Evolutionary conservation across 768 basidiomycete genomes (phyloP), one percentile per base, ranked within the genome.

Genomic region (Candolleomyces efflorescens): DNA sequence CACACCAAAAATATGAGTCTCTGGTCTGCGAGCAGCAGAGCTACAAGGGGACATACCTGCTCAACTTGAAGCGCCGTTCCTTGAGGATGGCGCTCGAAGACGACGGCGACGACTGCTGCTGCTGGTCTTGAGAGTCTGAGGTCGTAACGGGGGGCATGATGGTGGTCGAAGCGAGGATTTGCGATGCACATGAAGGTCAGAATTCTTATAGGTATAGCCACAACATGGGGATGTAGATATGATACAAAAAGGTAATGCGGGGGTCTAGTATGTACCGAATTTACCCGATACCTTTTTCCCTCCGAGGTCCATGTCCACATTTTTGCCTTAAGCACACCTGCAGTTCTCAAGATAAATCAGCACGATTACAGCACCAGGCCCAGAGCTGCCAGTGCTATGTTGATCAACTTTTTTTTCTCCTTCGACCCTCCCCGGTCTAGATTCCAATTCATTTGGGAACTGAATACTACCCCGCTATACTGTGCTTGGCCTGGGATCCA

Each of bases 31-130:
- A 48, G 47, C 27, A 48, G 20, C 50, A 27, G 41, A 39, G 45
- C 38, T 43, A 27, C 62, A 49, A 55, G 53, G 15, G 5, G 57
- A 69, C 81, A 39, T 59, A 89, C 91, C 90, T 87, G 82, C 87
- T 91, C 58, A 93, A 74, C 76, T 93, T 93, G 78, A 93, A 92
- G 53, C 91, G 82, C 55, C 91, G 79, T 65, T 93, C 90, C 71
- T 90, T 92, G 58, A 89, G 76, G 2, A 84, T 77, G 9, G 79
- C 80, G 24, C 80, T 63, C 6, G 72, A 64, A 0, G 67, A 44
- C 41, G 51, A 46, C 47, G 54, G 10, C 53, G 59, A 54, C 32
- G 32, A 32, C 32, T 32, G 32, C 5, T 32, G 32, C 44, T 73
- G 66, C 58, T 82, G 80, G 53, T 81, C 78, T 57, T 80, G 79